Evolutionary conservation across 1,284 basidiomycete genomes (phyloP), one percentile per base, ranked within the genome.

Genomic region (Puccinia polysora): DNA sequence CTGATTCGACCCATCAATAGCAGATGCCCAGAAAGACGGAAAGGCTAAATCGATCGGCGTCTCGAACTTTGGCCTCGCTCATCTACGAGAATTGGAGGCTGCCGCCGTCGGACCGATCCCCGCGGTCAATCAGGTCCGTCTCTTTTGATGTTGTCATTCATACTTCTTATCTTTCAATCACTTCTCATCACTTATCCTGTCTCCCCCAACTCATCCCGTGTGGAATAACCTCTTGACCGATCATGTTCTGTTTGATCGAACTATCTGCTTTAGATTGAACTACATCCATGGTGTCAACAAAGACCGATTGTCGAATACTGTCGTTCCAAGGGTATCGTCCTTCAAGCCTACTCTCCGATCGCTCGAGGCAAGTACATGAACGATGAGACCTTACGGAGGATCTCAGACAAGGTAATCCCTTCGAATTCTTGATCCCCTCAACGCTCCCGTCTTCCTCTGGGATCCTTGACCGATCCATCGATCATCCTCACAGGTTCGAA

Each of bases 201-300:
- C 79, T 8, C 77, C 80, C n/a, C n/a, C n/a, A n/a, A n/a, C n/a
- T n/a, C n/a, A n/a, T n/a, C n/a, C n/a, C n/a, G n/a, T n/a, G n/a
- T n/a, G n/a, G n/a, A n/a, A n/a, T n/a, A n/a, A n/a, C n/a, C n/a
- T n/a, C n/a, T n/a, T n/a, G n/a, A n/a, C n/a, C n/a, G n/a, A n/a
- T n/a, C n/a, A n/a, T n/a, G n/a, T n/a, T n/a, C n/a, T n/a, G n/a
- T n/a, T n/a, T n/a, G n/a, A n/a, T n/a, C n/a, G n/a, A n/a, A n/a
- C n/a, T 73, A 76, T 75, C 23, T 25, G 38, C 18, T 18, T 28
- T 50, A 67, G 63, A 65, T 73, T 12, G 69, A 90, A 86, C 82
- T 91, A 6, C 89, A 92, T 77, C 90, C 91, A 0, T 86, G 88
- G 75, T 91, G 89, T 80, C 90, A 92, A 77, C 89, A 91, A 74